Conservation (phyloP, 768 basidiomycete genomes). For the Inosperma sp. region DNA sequence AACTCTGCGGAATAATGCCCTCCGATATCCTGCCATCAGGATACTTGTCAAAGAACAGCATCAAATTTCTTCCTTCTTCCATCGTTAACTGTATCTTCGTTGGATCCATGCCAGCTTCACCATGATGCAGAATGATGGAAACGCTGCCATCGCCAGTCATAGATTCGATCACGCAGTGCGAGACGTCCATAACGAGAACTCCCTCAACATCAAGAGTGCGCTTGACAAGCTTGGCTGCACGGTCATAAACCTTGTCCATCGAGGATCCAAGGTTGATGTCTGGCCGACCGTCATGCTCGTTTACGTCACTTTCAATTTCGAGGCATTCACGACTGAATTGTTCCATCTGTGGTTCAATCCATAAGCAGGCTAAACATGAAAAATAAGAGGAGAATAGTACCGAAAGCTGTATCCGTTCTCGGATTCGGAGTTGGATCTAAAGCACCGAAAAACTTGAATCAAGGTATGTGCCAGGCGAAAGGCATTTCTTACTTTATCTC, state of each 20-base stretch:
- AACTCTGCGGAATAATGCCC: slow-evolving; percentile 76
- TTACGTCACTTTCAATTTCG: slow-evolving; percentile 72
- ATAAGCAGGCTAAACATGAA: slow-evolving; percentile 18
- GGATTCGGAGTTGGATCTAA: slow-evolving; percentile 80
- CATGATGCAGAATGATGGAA: slow-evolving; percentile 66
- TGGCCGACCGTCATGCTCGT: slow-evolving; percentile 31
- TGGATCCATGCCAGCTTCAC: slow-evolving; percentile 50
- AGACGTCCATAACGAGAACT: slow-evolving; percentile 88
- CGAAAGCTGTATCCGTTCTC: slow-evolving; percentile 89
- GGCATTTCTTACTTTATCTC: slow-evolving; percentile 64
- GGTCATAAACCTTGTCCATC: slow-evolving; percentile 89
- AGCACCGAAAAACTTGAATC: slow-evolving; percentile 30
- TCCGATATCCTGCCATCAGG: slow-evolving; percentile 89
- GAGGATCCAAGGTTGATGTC: slow-evolving; percentile 37
- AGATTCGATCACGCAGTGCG: slow-evolving; percentile 80
- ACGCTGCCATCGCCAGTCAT: slow-evolving; percentile 56
- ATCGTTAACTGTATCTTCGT: slow-evolving; percentile 53
- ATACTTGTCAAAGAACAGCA: slow-evolving; percentile 70
- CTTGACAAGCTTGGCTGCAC: slow-evolving; percentile 85
- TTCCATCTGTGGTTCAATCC: slow-evolving; percentile 55
- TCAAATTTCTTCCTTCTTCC: slow-evolving; percentile 71
- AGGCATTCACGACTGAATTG: slow-evolving; percentile 92
- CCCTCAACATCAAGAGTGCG: slow-evolving; percentile 90
- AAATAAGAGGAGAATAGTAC: not conserved
- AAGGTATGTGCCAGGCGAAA: not conserved